These are phyloP conservation scores for Lachancea waltii DNA, from an alignment of 805 yeast genomes.

Conservation along the genomic window DNA sequence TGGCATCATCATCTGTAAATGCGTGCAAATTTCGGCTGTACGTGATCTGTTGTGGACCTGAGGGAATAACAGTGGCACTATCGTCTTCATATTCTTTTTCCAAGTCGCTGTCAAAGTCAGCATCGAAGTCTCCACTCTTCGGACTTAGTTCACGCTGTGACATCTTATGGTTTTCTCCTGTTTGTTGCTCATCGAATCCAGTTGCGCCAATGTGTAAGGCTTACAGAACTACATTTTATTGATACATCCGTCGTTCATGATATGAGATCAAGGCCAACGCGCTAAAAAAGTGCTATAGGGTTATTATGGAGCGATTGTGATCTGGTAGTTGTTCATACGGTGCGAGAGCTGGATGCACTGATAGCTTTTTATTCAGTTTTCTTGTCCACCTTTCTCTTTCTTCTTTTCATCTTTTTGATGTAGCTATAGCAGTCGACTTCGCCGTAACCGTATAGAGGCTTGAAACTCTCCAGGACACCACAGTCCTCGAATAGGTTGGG, in stretches of 20 bases:
- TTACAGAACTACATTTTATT: too few species aligned
- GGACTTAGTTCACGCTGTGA: conserved; percentile 4
- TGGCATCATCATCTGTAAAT: conserved; percentile 11
- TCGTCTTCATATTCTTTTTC: conserved; percentile 14
- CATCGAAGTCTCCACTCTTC: not conserved
- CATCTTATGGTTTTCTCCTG: conserved; percentile 1
- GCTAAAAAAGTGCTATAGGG: too few species aligned
- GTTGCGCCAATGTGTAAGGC: not conserved
- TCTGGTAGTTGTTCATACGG: too few species aligned
- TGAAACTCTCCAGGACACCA: conserved; percentile 86
- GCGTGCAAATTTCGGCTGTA: conserved; percentile 3
- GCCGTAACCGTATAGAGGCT: conserved; percentile 84
- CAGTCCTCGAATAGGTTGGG: conserved; percentile 95
- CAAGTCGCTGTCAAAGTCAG: conserved; percentile 1
- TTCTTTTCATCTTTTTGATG: conserved; percentile 29
- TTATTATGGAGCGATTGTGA: too few species aligned
- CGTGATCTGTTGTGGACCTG: conserved; percentile 3
- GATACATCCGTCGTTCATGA: too few species aligned
- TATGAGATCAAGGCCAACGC: too few species aligned
- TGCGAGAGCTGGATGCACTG: too few species aligned
- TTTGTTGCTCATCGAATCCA: not conserved
- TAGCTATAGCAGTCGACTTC: conserved; percentile 34
- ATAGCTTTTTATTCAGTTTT: too few species aligned
- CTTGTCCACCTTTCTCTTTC: conserved; percentile 25
- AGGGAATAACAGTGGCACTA: conserved; percentile 7